phyloP scores from a whole-genome alignment of 805 yeast genomes.

The Ogataea corticis region DNA sequence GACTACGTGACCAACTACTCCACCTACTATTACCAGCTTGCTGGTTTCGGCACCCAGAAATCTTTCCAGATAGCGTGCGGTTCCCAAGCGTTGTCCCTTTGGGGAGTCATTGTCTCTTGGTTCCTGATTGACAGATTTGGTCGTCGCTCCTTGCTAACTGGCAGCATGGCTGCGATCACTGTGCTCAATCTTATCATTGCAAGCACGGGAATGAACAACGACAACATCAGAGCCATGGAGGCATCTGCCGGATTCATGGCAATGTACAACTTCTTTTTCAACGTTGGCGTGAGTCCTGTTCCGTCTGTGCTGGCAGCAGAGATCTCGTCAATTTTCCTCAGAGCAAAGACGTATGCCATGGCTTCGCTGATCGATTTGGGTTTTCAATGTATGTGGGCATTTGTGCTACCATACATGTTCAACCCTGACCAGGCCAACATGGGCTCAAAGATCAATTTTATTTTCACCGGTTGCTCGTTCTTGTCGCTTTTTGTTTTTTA shows the following conservation, averaged over 20 bases:
- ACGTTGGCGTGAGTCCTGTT: constrained; percentile 33
- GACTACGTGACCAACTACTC: constrained; percentile 47
- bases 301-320: constrained; percentile 37
- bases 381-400: constrained; percentile 35
- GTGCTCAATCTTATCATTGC: constrained; percentile 30
- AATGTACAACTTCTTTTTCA: constrained; percentile 28
- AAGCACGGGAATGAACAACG: constrained; percentile 23
- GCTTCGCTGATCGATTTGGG: constrained; percentile 35
- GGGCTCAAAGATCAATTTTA: constrained; percentile 51
- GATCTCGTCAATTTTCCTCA: constrained; percentile 38
- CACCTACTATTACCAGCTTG: constrained; percentile 49
- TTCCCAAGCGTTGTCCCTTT: constrained; percentile 36
- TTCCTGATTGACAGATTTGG: constrained; percentile 41
- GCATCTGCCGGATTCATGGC: constrained; percentile 31
- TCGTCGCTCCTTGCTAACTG: constrained; percentile 34
- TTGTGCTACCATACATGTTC: constrained; percentile 50
- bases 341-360: constrained; percentile 42
- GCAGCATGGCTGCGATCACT: constrained; percentile 29
- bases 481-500: constrained; percentile 42
- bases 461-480: constrained; percentile 43
- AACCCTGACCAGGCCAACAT: constrained; percentile 47
- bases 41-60: constrained; percentile 44
- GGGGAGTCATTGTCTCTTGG: constrained; percentile 42
- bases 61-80: constrained; percentile 36
- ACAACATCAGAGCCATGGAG: constrained; percentile 27